Conservation (phyloP, 2,329 filamentous ascomycete species). For the Trichoderma sp. region DNA sequence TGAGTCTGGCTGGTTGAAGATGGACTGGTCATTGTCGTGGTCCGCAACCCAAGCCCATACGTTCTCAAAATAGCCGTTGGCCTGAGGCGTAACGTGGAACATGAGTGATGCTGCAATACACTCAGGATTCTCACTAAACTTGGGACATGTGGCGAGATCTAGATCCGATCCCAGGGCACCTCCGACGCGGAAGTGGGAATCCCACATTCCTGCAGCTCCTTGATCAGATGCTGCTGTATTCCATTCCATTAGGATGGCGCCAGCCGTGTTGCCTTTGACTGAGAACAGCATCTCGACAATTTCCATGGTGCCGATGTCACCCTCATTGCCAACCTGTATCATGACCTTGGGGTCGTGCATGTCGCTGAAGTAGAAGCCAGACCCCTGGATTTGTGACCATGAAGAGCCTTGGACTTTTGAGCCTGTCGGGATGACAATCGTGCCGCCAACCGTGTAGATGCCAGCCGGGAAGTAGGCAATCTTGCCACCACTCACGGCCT, state of each 20-base stretch:
- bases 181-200: slow-evolving; percentile 71
- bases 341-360: neutral
- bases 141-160: slow-evolving; percentile 36
- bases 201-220: slow-evolving; percentile 34
- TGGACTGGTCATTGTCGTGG: slow-evolving; percentile 51
- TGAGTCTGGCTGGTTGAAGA: neutral
- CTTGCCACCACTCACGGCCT: neutral
- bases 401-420: neutral
- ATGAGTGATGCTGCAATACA: slow-evolving; percentile 60
- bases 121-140: slow-evolving; percentile 39
- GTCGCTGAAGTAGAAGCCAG: neutral
- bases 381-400: neutral
- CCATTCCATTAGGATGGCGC: slow-evolving; percentile 69
- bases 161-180: slow-evolving; percentile 59
- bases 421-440: neutral
- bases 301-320: slow-evolving; percentile 46
- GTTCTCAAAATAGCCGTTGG: slow-evolving; percentile 50
- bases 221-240: slow-evolving; percentile 34
- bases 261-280: slow-evolving; percentile 61
- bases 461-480: neutral
- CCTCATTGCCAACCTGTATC: neutral
- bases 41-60: slow-evolving; percentile 68
- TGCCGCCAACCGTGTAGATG: neutral
- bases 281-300: slow-evolving; percentile 67
- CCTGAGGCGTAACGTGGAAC: slow-evolving; percentile 40